A percentile compares a stretch with the other conserved stretches of the same genome.
phyloP scores from a whole-genome alignment of 129 eudicot genomes.

The Centella asiatica region DNA sequence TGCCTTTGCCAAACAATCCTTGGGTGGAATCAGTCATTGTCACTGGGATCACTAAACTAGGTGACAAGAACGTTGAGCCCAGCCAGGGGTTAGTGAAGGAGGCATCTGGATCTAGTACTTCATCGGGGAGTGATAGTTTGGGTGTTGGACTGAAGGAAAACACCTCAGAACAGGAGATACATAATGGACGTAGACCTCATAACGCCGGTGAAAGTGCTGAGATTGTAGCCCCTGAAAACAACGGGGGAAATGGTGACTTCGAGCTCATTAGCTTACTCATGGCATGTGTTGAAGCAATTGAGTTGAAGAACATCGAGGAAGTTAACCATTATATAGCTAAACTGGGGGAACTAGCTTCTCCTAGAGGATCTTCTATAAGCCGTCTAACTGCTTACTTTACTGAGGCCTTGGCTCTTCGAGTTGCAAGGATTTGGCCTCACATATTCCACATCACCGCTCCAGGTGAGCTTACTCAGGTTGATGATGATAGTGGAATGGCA shows the following conservation, averaged over 20 bases:
- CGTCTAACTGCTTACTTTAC: conserved; percentile 81
- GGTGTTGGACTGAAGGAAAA: conserved; percentile 26
- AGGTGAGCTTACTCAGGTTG: conserved; percentile 50
- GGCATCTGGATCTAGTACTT: conserved; percentile 64
- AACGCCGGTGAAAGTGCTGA: conserved; percentile 36
- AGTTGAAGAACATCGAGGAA: conserved; percentile 51
- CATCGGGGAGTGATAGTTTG: conserved; percentile 59
- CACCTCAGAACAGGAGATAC: conserved; percentile 36
- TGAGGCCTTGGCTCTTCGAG: conserved; percentile 71
- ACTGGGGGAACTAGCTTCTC: conserved; percentile 88
- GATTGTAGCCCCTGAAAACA: conserved; percentile 34
- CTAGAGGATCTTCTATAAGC: conserved; percentile 53
- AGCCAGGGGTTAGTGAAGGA: conserved; percentile 39
- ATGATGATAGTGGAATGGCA: conserved; percentile 56
- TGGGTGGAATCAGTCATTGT: conserved; percentile 63
- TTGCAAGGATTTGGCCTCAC: conserved; percentile 72
- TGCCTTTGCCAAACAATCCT: conserved; percentile 45
- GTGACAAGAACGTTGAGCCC: conserved; percentile 45
- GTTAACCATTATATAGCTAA: conserved; percentile 48
- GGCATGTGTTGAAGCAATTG: conserved; percentile 66
- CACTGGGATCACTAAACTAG: conserved; percentile 46
- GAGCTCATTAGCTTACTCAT: conserved; percentile 76
- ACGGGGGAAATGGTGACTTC: conserved; percentile 45
- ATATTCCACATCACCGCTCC: conserved; percentile 52
- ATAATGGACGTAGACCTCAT: conserved; percentile 48